Conservation (phyloP, 176 grass and related monocot genomes). For the Luzula sylvatica region DNA sequence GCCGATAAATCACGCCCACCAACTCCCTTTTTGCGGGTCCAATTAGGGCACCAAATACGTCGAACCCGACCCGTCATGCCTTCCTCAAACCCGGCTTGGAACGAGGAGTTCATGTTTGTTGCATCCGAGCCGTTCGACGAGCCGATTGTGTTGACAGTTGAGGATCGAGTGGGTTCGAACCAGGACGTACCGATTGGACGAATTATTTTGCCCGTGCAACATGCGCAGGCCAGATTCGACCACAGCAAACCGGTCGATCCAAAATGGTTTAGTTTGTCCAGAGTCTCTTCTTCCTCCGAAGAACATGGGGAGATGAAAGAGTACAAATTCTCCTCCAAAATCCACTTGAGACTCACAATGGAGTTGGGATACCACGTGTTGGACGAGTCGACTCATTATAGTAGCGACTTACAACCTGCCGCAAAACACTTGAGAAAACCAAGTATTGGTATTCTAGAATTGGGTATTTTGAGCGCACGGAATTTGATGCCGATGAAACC, state of each 20-base stretch:
- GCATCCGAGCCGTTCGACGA: conserved; percentile 80
- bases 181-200: conserved; percentile 67
- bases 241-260: conserved; percentile 62
- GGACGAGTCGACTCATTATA: conserved; percentile 92
- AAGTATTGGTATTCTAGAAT: conserved; percentile 74
- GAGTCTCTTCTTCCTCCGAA: conserved; percentile 24
- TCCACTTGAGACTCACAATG: conserved; percentile 63
- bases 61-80: conserved; percentile 47
- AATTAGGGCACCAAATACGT: conserved; percentile 53
- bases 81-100: conserved; percentile 61
- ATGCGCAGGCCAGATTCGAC: conserved; percentile 38
- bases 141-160: conserved; percentile 56
- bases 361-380: conserved; percentile 88
- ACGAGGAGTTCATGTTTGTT: conserved; percentile 94
- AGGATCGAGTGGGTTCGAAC: conserved; percentile 58
- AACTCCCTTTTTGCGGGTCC: conserved; percentile 44
- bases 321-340: conserved; percentile 70
- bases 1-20: conserved; percentile 47
- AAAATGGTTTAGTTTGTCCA: conserved; percentile 57
- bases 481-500: conserved; percentile 80
- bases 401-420: conserved; percentile 76
- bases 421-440: conserved; percentile 56
- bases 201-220: conserved; percentile 34
- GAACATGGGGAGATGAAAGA: conserved; percentile 59
- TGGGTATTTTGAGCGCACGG: conserved; percentile 62